These are phyloP conservation scores for Paecilomyces fulvus DNA, from an alignment of 2,329 filamentous ascomycete species.

Conservation along the genomic window DNA sequence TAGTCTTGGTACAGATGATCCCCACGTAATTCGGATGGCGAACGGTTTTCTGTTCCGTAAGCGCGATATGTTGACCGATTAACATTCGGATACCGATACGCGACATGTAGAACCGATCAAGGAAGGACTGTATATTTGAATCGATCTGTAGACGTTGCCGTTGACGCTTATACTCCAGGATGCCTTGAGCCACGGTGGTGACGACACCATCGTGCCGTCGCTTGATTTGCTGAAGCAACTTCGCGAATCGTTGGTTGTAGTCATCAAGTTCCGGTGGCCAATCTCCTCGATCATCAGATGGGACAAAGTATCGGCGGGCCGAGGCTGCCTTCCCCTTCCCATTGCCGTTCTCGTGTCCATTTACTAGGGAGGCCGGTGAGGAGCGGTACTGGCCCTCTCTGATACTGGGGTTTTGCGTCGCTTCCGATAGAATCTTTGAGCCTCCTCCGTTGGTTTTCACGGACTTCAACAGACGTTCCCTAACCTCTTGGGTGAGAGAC, in stretches of 20 bases:
- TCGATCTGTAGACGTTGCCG: slow-evolving; percentile 97
- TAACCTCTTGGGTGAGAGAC: slow-evolving; percentile 63
- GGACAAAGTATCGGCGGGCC: slow-evolving; percentile 74
- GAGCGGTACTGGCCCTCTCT: slow-evolving; percentile 70
- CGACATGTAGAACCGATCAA: slow-evolving; percentile 99
- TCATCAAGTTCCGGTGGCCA: slow-evolving; percentile 93
- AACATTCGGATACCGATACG: slow-evolving; percentile 98
- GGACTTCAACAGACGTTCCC: slow-evolving; percentile 60
- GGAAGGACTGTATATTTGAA: slow-evolving; percentile 91
- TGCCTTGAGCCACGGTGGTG: slow-evolving; percentile 95
- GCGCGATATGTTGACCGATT: slow-evolving; percentile 94
- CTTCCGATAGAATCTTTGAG: slow-evolving; percentile 65
- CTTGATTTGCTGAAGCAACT: slow-evolving; percentile 89
- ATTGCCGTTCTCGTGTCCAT: slow-evolving; percentile 39
- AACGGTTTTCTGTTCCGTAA: slow-evolving; percentile 86
- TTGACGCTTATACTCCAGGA: slow-evolving; percentile 94
- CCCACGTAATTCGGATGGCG: slow-evolving; percentile 91
- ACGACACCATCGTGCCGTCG: slow-evolving; percentile 92
- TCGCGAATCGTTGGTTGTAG: slow-evolving; percentile 86
- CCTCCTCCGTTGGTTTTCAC: slow-evolving; percentile 46
- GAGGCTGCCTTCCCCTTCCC: slow-evolving; percentile 44
- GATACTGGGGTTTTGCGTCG: slow-evolving; percentile 84
- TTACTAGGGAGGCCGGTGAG: slow-evolving; percentile 23
- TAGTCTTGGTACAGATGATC: slow-evolving; percentile 98
- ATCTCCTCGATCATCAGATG: slow-evolving; percentile 75